Evolutionary conservation across 2,329 filamentous ascomycete genomes (phyloP).

Genomic region (Aspergillus ochraceoroseus): DNA sequence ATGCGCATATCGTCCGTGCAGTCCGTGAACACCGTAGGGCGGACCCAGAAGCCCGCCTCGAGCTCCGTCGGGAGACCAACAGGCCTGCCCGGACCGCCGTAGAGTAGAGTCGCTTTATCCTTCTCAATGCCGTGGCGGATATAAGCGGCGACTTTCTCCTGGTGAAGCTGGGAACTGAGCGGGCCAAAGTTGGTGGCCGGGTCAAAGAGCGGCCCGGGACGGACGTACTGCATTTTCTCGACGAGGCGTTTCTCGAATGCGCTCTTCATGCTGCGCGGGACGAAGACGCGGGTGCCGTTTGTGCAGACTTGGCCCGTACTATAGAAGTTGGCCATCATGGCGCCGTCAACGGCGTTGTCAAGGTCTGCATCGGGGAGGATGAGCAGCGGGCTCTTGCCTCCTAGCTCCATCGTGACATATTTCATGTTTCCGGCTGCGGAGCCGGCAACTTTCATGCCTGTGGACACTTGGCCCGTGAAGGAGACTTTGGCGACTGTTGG

Average conservation of each 20-base stretch:
- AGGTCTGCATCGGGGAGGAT: constrained; percentile 75
- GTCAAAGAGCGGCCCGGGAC: constrained; percentile 69
- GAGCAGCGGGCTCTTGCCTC: constrained; percentile 77
- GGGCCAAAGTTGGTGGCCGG: constrained; percentile 75
- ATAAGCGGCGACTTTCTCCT: constrained; percentile 72
- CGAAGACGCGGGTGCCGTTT: constrained; percentile 83
- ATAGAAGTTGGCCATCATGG: constrained; percentile 93
- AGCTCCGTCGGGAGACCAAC: constrained; percentile 47
- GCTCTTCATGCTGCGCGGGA: constrained; percentile 61
- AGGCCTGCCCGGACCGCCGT: constrained; percentile 62
- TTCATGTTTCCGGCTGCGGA: constrained; percentile 75
- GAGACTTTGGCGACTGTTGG: constrained; percentile 74
- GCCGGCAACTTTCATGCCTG: constrained; percentile 74
- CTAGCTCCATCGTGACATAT: constrained; percentile 87
- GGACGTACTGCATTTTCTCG: constrained; percentile 64
- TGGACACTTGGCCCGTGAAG: constrained; percentile 82
- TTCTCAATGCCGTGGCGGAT: constrained; percentile 67
- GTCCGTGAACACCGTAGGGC: constrained; percentile 78
- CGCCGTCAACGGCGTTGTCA: constrained; percentile 76
- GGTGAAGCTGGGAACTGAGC: constrained; percentile 67
- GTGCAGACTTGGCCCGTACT: constrained; percentile 89
- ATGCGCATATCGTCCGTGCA: constrained; percentile 80
- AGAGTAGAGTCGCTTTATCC: constrained; percentile 69
- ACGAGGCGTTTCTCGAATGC: constrained; percentile 65
- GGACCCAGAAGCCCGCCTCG: constrained; percentile 71